A percentile compares a stretch with the other conserved stretches of the same genome.
These are phyloP conservation scores for Arabis alpina DNA, from an alignment of 345 rosid species.

Conservation along the genomic window DNA sequence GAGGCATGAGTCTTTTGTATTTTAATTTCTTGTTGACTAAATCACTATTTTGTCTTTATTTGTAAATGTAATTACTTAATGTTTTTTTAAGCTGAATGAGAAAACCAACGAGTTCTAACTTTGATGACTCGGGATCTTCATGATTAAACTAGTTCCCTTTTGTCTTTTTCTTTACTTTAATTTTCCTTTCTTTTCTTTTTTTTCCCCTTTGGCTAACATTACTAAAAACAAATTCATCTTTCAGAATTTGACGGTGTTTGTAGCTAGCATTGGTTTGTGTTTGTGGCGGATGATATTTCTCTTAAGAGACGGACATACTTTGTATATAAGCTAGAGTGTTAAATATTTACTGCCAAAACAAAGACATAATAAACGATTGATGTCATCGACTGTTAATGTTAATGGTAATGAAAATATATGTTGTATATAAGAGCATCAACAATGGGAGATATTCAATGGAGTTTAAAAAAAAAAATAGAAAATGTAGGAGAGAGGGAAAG, in stretches of 20 bases:
- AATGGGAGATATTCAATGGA: no score
- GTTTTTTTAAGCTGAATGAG: neutral
- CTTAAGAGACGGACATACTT: neutral
- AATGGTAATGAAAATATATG: no score
- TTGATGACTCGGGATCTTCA: slow-evolving; percentile 44
- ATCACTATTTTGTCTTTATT: slow-evolving; percentile 42
- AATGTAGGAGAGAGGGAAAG: no score
- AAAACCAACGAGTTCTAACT: slow-evolving; percentile 35
- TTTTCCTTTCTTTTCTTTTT: slow-evolving; percentile 2
- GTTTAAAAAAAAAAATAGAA: no score
- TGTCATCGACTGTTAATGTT: slow-evolving; percentile 1
- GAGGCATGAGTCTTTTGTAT: slow-evolving; percentile 43
- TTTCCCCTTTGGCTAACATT: neutral
- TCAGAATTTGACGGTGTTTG: slow-evolving; percentile 19
- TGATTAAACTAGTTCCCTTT: slow-evolving; percentile 37
- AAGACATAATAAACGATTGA: slow-evolving; percentile 1
- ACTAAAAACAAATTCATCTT: neutral
- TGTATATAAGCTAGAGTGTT: neutral
- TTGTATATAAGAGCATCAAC: no score
- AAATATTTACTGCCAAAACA: neutral
- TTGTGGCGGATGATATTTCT: slow-evolving; percentile 15
- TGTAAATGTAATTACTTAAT: slow-evolving; percentile 23
- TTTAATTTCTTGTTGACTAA: slow-evolving; percentile 42
- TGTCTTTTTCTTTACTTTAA: slow-evolving; percentile 29
- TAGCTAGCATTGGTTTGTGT: no score